phyloP scores from a whole-genome alignment of 371 early-diverging fungal species.

The Actinomortierella wolfii region DNA sequence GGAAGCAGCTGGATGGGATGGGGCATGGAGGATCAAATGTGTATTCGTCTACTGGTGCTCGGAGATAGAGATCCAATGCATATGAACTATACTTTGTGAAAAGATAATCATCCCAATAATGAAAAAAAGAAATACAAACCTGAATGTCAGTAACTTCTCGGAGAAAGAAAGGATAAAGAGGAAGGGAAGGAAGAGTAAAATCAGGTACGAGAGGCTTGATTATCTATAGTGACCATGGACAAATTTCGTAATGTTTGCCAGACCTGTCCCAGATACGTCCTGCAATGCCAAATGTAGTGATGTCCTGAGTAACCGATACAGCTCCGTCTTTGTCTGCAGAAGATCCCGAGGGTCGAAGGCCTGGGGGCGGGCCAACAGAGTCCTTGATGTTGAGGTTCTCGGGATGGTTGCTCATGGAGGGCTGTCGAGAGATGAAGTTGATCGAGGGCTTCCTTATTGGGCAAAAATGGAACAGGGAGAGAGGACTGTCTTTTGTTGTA shows the following conservation, averaged over 20 bases:
- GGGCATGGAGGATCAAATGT: conserved; percentile 34
- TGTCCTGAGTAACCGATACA: conserved; percentile 29
- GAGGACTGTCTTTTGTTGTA: no score
- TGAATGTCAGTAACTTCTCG: no score
- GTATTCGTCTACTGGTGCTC: conserved; percentile 13
- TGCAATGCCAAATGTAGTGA: conserved; percentile 36
- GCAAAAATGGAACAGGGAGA: no score
- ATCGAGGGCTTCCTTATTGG: no score
- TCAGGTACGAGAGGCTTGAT: no score
- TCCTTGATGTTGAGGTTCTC: conserved; percentile 26
- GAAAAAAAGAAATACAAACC: not conserved
- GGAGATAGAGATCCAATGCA: conserved; percentile 18
- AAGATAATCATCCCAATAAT: no score
- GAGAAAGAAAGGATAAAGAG: no score
- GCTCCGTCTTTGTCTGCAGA: not conserved
- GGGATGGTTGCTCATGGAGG: conserved; percentile 30
- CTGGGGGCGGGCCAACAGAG: conserved; percentile 20
- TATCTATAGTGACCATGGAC: no score
- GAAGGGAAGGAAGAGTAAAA: no score
- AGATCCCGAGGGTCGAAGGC: conserved; percentile 1
- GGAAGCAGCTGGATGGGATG: conserved; percentile 22
- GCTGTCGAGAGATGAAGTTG: no score
- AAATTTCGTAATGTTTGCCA: no score
- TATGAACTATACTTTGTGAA: conserved; percentile 29
- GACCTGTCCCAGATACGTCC: conserved; percentile 43